Percentiles rank a stretch among this genome's conserved stretches.
Evolutionary conservation across 345 rosid species (phyloP).

Genomic region (Arabis hirsuta): DNA sequence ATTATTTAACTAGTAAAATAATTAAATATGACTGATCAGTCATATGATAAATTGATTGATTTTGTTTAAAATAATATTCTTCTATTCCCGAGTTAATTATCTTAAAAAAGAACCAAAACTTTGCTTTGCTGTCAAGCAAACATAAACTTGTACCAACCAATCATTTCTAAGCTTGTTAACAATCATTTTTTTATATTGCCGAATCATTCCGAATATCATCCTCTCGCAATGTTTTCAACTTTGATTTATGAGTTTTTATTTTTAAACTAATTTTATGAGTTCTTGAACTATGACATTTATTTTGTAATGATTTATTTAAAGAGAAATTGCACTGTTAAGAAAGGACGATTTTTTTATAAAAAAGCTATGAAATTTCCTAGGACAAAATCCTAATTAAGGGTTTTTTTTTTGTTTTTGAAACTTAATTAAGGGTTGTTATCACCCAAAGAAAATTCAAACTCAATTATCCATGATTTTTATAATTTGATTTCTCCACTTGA

Average conservation of each 20-base stretch:
- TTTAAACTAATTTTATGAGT: background rate
- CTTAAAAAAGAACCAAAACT: background rate
- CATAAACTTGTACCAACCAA: constrained; percentile 29
- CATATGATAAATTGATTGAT: constrained; percentile 9
- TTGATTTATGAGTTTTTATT: background rate
- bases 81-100: background rate
- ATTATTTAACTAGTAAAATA: background rate
- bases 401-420: too few relatives aligned
- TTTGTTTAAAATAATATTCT: constrained; percentile 5
- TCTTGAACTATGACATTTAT: background rate
- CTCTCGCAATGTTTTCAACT: constrained; percentile 25
- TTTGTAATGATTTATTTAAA: background rate
- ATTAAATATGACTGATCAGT: background rate
- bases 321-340: too few relatives aligned
- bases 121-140: constrained; percentile 41
- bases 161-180: constrained; percentile 7
- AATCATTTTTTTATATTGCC: constrained; percentile 11
- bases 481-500: constrained; percentile 2
- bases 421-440: too few relatives aligned
- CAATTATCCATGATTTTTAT: background rate
- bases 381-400: too few relatives aligned
- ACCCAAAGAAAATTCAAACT: background rate
- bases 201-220: constrained; percentile 30
- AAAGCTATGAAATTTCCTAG: too few relatives aligned
- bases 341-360: too few relatives aligned